Evolutionary conservation across 345 rosid species (phyloP).

Genomic region (Sonneratia caseolaris): DNA sequence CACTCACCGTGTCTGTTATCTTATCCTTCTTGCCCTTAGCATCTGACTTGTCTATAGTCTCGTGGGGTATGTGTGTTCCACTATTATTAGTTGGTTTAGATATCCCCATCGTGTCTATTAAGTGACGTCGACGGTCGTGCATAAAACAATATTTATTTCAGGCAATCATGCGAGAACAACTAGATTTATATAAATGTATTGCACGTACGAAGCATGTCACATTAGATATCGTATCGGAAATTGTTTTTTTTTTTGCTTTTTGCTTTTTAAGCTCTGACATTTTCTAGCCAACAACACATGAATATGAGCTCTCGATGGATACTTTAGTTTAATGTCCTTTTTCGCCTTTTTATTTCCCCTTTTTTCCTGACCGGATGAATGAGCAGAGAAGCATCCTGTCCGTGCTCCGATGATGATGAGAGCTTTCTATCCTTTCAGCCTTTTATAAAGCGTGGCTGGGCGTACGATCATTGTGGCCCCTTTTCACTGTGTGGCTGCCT

Average conservation of each 20-base stretch:
- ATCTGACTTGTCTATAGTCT: no score
- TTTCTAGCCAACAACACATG: not conserved
- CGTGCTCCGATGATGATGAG: not conserved
- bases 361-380: not conserved
- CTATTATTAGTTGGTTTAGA: no score
- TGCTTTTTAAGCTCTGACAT: conserved; percentile 3
- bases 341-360: not conserved
- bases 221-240: no score
- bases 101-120: no score
- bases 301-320: not conserved
- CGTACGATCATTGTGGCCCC: not conserved
- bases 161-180: no score
- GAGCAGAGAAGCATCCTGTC: not conserved
- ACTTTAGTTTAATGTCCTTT: no score
- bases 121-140: no score
- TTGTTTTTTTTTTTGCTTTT: not conserved
- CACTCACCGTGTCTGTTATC: no score
- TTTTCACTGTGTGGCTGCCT: not conserved
- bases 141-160: no score
- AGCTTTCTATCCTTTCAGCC: not conserved
- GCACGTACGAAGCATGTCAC: no score
- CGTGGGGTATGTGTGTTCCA: no score
- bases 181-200: no score
- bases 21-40: not conserved
- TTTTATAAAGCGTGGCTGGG: not conserved